Conservation (phyloP, 2,329 filamentous ascomycete species). For the Cordyceps farinosa region DNA sequence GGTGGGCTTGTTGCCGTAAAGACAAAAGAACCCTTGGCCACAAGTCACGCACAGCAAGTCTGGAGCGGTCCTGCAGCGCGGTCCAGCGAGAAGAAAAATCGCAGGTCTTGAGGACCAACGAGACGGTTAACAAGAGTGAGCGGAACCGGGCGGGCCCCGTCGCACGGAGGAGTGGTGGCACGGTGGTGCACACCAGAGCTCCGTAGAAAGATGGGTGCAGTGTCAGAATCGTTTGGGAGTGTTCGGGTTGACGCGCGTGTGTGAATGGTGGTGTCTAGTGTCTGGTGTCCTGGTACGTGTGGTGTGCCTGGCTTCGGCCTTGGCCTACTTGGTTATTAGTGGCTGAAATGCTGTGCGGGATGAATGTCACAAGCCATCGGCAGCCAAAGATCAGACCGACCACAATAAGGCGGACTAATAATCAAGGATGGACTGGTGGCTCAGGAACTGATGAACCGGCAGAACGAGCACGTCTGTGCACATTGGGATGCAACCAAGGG, state of each 20-base stretch:
- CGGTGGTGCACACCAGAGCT: neutral
- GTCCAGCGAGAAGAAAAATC: neutral
- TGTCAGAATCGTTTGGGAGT: conserved; percentile 17
- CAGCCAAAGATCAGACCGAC: conserved; percentile 15
- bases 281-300: neutral
- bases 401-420: neutral
- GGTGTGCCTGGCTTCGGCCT: conserved; percentile 9
- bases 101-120: neutral
- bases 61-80: conserved; percentile 1
- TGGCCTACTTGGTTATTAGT: neutral
- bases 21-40: conserved; percentile 15
- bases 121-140: neutral
- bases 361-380: conserved; percentile 16
- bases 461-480: conserved; percentile 14
- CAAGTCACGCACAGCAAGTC: conserved; percentile 10
- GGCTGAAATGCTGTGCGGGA: conserved; percentile 9
- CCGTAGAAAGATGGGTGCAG: conserved; percentile 5
- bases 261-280: conserved; percentile 5
- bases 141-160: conserved; percentile 6
- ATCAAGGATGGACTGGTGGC: conserved; percentile 9
- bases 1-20: conserved; percentile 6
- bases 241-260: conserved; percentile 13
- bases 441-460: neutral
- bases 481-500: neutral
- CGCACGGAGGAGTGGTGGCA: neutral